Percentiles rank a stretch among this genome's conserved stretches.
phyloP scores from a whole-genome alignment of 1,284 basidiomycete genomes.

The Schizophyllum amplum region DNA sequence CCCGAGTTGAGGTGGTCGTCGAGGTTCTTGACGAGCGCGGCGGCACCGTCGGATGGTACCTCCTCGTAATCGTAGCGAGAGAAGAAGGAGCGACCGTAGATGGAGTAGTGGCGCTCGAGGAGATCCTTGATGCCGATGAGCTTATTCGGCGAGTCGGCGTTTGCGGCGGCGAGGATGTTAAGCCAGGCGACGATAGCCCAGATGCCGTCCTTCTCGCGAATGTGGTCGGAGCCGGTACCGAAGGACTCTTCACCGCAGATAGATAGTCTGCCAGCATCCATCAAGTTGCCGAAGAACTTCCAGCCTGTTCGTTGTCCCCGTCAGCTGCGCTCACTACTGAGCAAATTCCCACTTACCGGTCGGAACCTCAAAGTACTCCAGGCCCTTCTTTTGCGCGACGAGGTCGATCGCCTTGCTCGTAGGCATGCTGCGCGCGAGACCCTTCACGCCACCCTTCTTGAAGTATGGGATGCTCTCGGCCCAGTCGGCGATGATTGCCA shows the following conservation, averaged over 20 bases:
- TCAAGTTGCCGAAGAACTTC: constrained; percentile 99
- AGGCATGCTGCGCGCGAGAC: constrained; percentile 94
- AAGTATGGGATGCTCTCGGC: constrained; percentile 96
- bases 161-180: constrained; percentile 92
- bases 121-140: constrained; percentile 85
- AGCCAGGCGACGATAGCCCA: constrained; percentile 98
- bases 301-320: constrained; percentile 52
- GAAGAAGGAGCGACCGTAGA: constrained; percentile 97
- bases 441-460: constrained; percentile 85
- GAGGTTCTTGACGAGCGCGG: constrained; percentile 76
- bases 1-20: constrained; percentile 62
- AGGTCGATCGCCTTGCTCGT: constrained; percentile 96
- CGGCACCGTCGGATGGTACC: constrained; percentile 85
- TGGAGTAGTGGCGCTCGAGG: constrained; percentile 80
- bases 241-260: constrained; percentile 99
- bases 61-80: constrained; percentile 99
- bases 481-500: constrained; percentile 99
- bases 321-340: background rate
- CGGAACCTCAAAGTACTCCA: constrained; percentile 94
- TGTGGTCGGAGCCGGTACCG: constrained; percentile 99
- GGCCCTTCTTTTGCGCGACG: constrained; percentile 90
- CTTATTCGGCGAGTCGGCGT: constrained; percentile 72
- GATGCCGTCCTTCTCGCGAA: constrained; percentile 97
- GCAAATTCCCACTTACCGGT: constrained; percentile 57
- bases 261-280: constrained; percentile 95